Percentiles rank a stretch among this genome's conserved stretches.
phyloP scores from a whole-genome alignment of 768 basidiomycete species.

The Hysterangium stoloniferum region DNA sequence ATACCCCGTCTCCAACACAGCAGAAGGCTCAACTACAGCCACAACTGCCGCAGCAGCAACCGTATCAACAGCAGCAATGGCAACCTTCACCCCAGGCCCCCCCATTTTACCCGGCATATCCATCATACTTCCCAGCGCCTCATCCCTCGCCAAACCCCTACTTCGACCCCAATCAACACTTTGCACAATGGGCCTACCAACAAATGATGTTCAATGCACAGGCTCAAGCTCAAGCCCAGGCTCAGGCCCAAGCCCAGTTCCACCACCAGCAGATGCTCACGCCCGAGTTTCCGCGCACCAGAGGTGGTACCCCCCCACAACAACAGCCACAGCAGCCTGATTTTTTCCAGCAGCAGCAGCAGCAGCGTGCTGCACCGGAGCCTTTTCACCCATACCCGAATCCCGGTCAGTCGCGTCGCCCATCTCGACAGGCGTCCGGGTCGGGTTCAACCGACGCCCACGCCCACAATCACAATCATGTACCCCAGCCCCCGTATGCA shows the following conservation, averaged over 20 bases:
- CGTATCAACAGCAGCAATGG: slow-evolving; percentile 29
- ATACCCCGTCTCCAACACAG: slow-evolving; percentile 33
- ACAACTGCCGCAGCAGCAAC: slow-evolving; percentile 15
- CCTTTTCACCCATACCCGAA: slow-evolving; percentile 56
- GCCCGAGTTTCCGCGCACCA: slow-evolving; percentile 2
- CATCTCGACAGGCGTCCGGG: slow-evolving; percentile 39
- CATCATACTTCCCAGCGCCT: slow-evolving; percentile 67
- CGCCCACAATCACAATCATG: slow-evolving; percentile 20
- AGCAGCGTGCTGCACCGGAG: slow-evolving; percentile 25
- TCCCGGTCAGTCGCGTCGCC: slow-evolving; percentile 66
- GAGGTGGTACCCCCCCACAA: slow-evolving; percentile 1
- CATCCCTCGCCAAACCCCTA: slow-evolving; percentile 44
- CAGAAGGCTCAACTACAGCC: slow-evolving; percentile 37
- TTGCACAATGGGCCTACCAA: slow-evolving; percentile 85
- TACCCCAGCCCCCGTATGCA: slow-evolving; percentile 63
- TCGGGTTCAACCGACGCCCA: slow-evolving; percentile 30
- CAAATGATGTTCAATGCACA: slow-evolving; percentile 82
- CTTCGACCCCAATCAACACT: slow-evolving; percentile 72
- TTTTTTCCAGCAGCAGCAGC: slow-evolving; percentile 14
- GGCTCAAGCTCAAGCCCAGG: slow-evolving; percentile 28
- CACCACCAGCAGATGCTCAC: slow-evolving; percentile 15
- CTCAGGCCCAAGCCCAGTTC: slow-evolving; percentile 37
- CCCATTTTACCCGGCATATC: slow-evolving; percentile 54
- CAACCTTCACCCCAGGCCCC: slow-evolving; percentile 59
- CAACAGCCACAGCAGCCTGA: slow-evolving; percentile 13